Conservation (phyloP, 1,284 basidiomycete genomes). For the Ceratobasidium sp. region DNA sequence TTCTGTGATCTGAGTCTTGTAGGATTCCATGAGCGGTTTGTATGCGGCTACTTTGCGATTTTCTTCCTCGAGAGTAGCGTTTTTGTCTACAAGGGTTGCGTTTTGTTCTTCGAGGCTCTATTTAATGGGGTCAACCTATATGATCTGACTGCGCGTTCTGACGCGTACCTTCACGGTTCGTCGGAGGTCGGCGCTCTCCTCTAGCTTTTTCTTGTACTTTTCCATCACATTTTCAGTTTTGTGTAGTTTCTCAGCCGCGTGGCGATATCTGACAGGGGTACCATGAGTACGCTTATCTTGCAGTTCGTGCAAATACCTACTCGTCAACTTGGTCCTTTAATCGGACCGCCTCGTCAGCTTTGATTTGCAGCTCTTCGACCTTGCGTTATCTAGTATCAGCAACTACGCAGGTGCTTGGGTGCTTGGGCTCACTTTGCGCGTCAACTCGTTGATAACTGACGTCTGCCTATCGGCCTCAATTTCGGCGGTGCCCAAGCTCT, state of each 20-base stretch:
- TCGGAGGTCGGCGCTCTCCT: slow-evolving; percentile 88
- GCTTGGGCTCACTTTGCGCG: slow-evolving; percentile 61
- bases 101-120: slow-evolving; percentile 93
- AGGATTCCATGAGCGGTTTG: slow-evolving; percentile 90
- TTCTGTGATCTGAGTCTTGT: slow-evolving; percentile 85
- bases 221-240: slow-evolving; percentile 98
- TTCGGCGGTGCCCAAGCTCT: slow-evolving; percentile 81
- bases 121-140: slow-evolving; percentile 6
- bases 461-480: slow-evolving; percentile 80
- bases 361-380: slow-evolving; percentile 79
- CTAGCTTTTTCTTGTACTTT: slow-evolving; percentile 98
- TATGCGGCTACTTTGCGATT: slow-evolving; percentile 84
- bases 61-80: slow-evolving; percentile 89
- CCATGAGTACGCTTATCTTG: neutral
- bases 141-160: neutral
- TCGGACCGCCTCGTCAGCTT: slow-evolving; percentile 76
- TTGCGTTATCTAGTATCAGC: too few relatives aligned
- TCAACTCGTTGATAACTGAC: slow-evolving; percentile 70
- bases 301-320: slow-evolving; percentile 54
- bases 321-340: slow-evolving; percentile 96
- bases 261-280: slow-evolving; percentile 67
- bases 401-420: too few relatives aligned
- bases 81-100: slow-evolving; percentile 87
- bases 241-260: slow-evolving; percentile 87
- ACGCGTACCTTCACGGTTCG: slow-evolving; percentile 77